These are phyloP conservation scores for Claviceps maximensis DNA, from an alignment of 2,329 filamentous ascomycete species.

Conservation along the genomic window DNA sequence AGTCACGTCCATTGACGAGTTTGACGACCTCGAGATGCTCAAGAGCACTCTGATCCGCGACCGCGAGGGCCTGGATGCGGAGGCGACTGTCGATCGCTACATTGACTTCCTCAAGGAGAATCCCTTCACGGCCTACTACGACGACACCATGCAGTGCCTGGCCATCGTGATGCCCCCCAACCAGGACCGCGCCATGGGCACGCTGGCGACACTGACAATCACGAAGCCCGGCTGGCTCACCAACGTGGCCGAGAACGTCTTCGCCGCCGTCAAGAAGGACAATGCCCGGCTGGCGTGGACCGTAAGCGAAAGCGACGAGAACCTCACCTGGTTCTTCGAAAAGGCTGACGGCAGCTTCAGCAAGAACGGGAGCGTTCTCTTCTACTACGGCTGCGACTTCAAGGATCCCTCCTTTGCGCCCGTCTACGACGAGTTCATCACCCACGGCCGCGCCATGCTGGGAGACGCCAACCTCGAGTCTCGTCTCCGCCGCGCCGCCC, in stretches of 20 bases:
- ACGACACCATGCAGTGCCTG: constrained; percentile 85
- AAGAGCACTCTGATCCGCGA: constrained; percentile 75
- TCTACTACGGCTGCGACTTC: constrained; percentile 86
- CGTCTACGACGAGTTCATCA: constrained; percentile 73
- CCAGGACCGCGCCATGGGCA: constrained; percentile 55
- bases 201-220: constrained; percentile 80
- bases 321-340: constrained; percentile 95
- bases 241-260: constrained; percentile 91
- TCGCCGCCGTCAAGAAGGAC: constrained; percentile 86
- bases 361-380: constrained; percentile 76
- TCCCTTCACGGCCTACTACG: constrained; percentile 86
- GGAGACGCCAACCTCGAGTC: constrained; percentile 80
- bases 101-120: constrained; percentile 63
- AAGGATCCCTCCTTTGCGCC: constrained; percentile 62
- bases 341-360: constrained; percentile 89
- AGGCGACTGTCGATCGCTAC: constrained; percentile 76
- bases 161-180: constrained; percentile 72
- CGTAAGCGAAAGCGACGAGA: constrained; percentile 92
- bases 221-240: constrained; percentile 91
- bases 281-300: constrained; percentile 87
- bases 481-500: constrained; percentile 66
- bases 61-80: constrained; percentile 67
- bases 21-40: constrained; percentile 62
- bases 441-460: constrained; percentile 74
- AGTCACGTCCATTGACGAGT: constrained; percentile 56